These are phyloP conservation scores for Fusarium sp. DNA, from an alignment of 2,329 filamentous ascomycete genomes.

Conservation along the genomic window DNA sequence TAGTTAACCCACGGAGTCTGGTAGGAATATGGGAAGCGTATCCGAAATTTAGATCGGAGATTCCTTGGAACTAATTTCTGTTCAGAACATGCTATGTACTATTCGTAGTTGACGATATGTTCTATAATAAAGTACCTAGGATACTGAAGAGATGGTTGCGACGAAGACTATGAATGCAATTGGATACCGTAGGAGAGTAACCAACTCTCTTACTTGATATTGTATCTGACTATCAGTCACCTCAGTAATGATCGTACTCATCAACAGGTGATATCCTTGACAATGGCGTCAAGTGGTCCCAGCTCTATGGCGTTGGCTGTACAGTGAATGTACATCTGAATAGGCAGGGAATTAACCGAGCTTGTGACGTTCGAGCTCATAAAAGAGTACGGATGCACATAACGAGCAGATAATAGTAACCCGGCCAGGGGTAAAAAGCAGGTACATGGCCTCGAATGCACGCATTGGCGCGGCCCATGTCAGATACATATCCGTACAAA, in stretches of 20 bases:
- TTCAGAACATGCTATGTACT: background rate
- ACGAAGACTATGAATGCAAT: background rate
- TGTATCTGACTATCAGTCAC: background rate
- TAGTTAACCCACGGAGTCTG: background rate
- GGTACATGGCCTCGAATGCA: conserved; percentile 25
- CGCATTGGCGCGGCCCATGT: conserved; percentile 37
- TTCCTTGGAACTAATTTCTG: background rate
- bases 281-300: conserved; percentile 30
- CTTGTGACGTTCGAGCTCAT: conserved; percentile 1
- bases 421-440: conserved; percentile 24
- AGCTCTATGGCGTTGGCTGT: conserved; percentile 16
- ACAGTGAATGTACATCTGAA: background rate
- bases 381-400: conserved; percentile 15
- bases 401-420: conserved; percentile 6
- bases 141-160: background rate
- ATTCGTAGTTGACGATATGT: background rate
- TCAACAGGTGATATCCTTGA: conserved; percentile 8
- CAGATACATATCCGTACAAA: background rate
- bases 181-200: background rate
- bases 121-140: background rate
- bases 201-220: background rate
- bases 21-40: background rate
- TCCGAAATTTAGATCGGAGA: conserved; percentile 2
- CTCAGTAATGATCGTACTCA: background rate
- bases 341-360: background rate